Evolutionary conservation across 164 flowering plant genomes (phyloP).

Genomic region (Tetrastigma voinierianum): DNA sequence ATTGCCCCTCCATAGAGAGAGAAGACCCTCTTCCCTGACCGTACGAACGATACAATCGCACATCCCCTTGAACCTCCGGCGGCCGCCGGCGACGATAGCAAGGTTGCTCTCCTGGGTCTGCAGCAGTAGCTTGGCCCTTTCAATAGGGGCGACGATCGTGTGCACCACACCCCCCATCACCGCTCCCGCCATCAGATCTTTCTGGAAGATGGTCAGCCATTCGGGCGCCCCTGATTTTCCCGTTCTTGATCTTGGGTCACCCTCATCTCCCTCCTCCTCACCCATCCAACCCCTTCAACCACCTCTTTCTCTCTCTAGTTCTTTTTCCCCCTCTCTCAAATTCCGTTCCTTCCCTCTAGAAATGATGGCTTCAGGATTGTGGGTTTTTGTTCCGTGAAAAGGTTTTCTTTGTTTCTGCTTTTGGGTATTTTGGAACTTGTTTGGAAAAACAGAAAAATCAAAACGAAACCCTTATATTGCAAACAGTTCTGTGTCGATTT

Average conservation of each 20-base stretch:
- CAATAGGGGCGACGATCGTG: conserved; percentile 94
- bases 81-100: conserved; percentile 62
- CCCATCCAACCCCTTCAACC: conserved; percentile 16
- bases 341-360: neutral
- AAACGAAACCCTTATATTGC: no score
- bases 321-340: conserved; percentile 5
- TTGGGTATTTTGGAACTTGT: neutral
- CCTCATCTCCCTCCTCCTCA: conserved; percentile 17
- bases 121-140: conserved; percentile 84
- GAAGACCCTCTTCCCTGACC: conserved; percentile 78
- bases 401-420: neutral
- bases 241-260: neutral
- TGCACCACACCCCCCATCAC: conserved; percentile 88
- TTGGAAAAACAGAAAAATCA: no score
- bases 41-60: conserved; percentile 71
- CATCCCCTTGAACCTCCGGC: conserved; percentile 87
- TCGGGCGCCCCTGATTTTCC: conserved; percentile 5
- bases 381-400: neutral
- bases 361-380: neutral
- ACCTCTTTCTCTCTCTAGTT: neutral
- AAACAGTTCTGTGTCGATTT: no score
- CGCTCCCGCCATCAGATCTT: conserved; percentile 90
- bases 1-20: conserved; percentile 96
- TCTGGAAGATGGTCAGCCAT: conserved; percentile 53
- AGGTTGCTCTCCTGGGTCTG: conserved; percentile 96